Evolutionary conservation across 305 asterid species (phyloP).

Genomic region (Fraxinus greggii): DNA sequence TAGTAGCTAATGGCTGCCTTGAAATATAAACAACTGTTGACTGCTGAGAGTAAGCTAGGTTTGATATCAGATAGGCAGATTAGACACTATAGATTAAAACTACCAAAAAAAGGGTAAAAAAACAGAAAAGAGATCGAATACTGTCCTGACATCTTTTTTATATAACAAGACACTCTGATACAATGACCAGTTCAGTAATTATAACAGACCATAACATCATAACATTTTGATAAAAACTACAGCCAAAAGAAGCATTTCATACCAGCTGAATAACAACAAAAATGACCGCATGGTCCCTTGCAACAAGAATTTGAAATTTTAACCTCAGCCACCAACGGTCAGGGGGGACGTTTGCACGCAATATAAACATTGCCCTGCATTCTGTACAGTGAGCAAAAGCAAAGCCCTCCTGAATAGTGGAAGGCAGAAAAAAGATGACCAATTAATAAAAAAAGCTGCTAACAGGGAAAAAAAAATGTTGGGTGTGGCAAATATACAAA

Average conservation of each 20-base stretch:
- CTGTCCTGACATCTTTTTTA: background rate
- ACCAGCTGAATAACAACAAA: conserved; percentile 96
- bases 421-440: conserved; percentile 29
- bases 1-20: background rate
- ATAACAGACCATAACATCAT: background rate
- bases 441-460: background rate
- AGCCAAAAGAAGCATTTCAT: conserved; percentile 32
- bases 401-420: conserved; percentile 84
- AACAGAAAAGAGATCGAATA: background rate
- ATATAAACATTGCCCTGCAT: conserved; percentile 89
- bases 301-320: conserved; percentile 93
- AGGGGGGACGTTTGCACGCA: conserved; percentile 94
- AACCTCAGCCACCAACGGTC: conserved; percentile 99
- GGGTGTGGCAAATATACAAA: background rate
- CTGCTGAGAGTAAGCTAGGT: conserved; percentile 14
- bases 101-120: background rate
- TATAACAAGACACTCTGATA: background rate
- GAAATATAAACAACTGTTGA: conserved; percentile 5
- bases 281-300: conserved; percentile 88
- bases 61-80: background rate
- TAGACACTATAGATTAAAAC: conserved; percentile 1
- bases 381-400: conserved; percentile 99
- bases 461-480: background rate
- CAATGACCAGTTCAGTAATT: conserved; percentile 1
- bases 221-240: background rate